Percentiles rank a stretch among this genome's conserved stretches.
These are phyloP conservation scores for Plectosphaerella sp. DNA, from an alignment of 2,329 filamentous ascomycete genomes.

Conservation along the genomic window DNA sequence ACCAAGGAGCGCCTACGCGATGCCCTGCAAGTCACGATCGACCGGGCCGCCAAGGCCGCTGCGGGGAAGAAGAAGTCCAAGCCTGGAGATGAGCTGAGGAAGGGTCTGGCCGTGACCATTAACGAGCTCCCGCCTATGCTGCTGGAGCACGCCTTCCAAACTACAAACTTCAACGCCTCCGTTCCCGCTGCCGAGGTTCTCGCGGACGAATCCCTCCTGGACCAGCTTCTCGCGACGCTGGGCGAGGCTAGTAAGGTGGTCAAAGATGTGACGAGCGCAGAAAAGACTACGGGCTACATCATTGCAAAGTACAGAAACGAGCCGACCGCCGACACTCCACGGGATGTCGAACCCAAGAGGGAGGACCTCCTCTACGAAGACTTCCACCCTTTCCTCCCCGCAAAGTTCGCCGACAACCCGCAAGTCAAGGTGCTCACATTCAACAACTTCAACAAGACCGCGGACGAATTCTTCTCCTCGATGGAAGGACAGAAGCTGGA, in stretches of 20 bases:
- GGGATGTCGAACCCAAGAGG: conserved; percentile 24
- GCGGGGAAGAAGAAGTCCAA: conserved; percentile 67
- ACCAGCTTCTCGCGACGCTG: conserved; percentile 64
- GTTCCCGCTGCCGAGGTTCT: conserved; percentile 66
- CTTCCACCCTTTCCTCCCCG: conserved; percentile 87
- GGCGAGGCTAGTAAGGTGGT: conserved; percentile 67
- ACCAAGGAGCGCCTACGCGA: conserved; percentile 68
- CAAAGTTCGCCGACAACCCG: conserved; percentile 68
- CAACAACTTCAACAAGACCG: conserved; percentile 83
- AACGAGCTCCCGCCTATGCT: conserved; percentile 85
- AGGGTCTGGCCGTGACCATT: conserved; percentile 76
- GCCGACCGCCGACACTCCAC: background rate
- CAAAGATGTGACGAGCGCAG: conserved; percentile 61
- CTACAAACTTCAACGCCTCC: conserved; percentile 64
- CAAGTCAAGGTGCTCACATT: conserved; percentile 68
- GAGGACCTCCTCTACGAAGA: conserved; percentile 76
- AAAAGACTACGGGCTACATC: conserved; percentile 76
- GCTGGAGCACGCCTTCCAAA: conserved; percentile 77
- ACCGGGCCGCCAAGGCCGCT: conserved; percentile 48
- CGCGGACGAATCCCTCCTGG: conserved; percentile 58
- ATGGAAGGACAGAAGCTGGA: conserved; percentile 91
- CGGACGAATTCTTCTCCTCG: conserved; percentile 96
- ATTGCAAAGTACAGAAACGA: conserved; percentile 61
- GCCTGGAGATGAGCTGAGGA: conserved; percentile 69
- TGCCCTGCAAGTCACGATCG: conserved; percentile 63